Evolutionary conservation across 2,329 filamentous ascomycete genomes (phyloP).

Genomic region (Ophiostoma pallidulum): DNA sequence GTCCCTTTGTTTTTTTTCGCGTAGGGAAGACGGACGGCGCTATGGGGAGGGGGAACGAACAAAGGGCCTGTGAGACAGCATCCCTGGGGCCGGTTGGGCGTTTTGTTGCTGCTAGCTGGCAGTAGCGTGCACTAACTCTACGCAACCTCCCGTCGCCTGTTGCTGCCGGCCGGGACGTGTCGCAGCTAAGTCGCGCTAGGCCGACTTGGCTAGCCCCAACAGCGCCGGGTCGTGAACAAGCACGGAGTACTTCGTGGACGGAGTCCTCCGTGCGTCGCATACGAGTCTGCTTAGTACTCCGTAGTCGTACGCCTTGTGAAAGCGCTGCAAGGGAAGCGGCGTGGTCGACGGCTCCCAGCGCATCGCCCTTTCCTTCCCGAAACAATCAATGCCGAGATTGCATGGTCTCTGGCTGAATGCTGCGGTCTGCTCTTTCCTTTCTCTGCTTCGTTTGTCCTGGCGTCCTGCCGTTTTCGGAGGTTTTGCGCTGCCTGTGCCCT

Average conservation of each 20-base stretch:
- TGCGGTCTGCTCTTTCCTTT: no score
- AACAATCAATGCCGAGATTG: background rate
- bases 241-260: no score
- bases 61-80: no score
- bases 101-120: background rate
- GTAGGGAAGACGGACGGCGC: no score
- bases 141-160: conserved; percentile 14
- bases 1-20: background rate
- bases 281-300: no score
- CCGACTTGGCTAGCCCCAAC: conserved; percentile 9
- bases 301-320: no score
- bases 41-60: no score
- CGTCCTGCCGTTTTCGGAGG: background rate
- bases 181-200: conserved; percentile 14
- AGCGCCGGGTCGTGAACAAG: no score
- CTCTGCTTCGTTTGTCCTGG: background rate
- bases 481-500: no score
- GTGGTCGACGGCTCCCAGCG: no score
- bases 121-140: conserved; percentile 13
- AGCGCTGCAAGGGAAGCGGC: background rate
- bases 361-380: background rate
- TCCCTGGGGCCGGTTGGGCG: no score
- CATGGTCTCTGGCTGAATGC: background rate
- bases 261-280: no score
- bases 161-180: conserved; percentile 16